phyloP scores from a whole-genome alignment of 768 basidiomycete genomes.

The Coprinellus aureogranulatus region DNA sequence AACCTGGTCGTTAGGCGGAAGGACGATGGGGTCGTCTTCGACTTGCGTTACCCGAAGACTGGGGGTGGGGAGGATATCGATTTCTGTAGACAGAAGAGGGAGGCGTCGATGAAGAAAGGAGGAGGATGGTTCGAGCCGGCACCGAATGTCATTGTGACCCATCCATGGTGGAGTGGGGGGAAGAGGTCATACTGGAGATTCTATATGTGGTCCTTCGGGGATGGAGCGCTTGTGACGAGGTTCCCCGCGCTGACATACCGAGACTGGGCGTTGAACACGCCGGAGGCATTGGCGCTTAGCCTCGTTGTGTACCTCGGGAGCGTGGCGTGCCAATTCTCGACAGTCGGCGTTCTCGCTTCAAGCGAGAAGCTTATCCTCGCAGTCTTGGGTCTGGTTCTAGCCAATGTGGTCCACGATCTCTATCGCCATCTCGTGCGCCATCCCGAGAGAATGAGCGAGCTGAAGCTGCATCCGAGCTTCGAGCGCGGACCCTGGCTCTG shows the following conservation, averaged over 20 bases:
- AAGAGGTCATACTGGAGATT: conserved; percentile 47
- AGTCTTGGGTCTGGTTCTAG: conserved; percentile 26
- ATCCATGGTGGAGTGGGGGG: conserved; percentile 58
- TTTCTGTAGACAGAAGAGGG: conserved; percentile 48
- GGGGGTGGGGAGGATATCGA: conserved; percentile 66
- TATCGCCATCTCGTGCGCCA: conserved; percentile 48
- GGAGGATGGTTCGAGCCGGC: conserved; percentile 47
- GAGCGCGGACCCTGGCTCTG: conserved; percentile 31
- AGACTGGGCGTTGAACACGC: conserved; percentile 43
- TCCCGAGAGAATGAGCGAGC: conserved; percentile 25
- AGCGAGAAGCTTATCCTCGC: conserved; percentile 18
- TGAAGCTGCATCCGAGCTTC: conserved; percentile 28
- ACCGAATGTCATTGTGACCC: conserved; percentile 47
- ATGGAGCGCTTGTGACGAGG: conserved; percentile 46
- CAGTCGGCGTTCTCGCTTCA: conserved; percentile 2
- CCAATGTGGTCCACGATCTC: conserved; percentile 48
- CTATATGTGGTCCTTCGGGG: conserved; percentile 59
- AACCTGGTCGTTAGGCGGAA: conserved; percentile 53
- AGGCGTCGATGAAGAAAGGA: conserved; percentile 30
- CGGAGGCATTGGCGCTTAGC: conserved; percentile 39
- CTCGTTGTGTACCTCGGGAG: conserved; percentile 9
- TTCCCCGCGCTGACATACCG: conserved; percentile 47
- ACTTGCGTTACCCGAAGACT: conserved; percentile 54
- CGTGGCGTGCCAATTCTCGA: conserved; percentile 12
- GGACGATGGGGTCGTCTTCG: conserved; percentile 45